Base-by-base conservation (phyloP, 305 asterid species). In the Solanum aculeatissimum region DNA sequence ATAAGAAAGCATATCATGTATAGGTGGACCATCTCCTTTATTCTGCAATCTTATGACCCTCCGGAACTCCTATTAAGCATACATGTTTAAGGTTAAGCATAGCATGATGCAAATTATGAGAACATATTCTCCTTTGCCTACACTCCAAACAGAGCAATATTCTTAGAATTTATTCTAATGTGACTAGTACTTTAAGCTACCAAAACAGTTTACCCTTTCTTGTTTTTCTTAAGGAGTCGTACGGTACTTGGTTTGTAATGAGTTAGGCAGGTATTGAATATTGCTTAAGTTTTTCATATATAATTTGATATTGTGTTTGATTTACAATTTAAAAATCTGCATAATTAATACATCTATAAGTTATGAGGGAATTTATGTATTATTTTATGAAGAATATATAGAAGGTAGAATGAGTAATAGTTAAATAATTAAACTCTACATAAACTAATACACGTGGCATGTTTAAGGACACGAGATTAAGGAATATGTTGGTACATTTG, bases 11-110 rank as follows among this genome's bases (percentile, higher is more conserved):
- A n/a, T n/a, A n/a, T n/a, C 74, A 19, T 40, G 53, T 40, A 40
- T 62, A 68, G 85, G 92, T 84, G 85, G 92, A 89, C 85, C 84
- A 84, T 58, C 81, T 83, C 54, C 43, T 86, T 84, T 86, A 87
- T 89, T 80, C 80, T 87, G 86, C 55, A 85, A 85, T 87, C 91
- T 87, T 84, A 32, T 85, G 90, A 89, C 92, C 71, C 84, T 62
- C 74, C 81, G 55, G 84, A 86, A 84, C 89, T 88, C 77, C 29
- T 86, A 82, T 82, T 78, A 85, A 72, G 43, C 84, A 83, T 88
- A 85, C 60, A 84, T 38, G 13, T 27, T 40, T 47, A 38, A 53
- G 25, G 40, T 29, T 6, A 55, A 19, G 35, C 40, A 19, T 32
- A 68, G 1, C 49, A 35, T 35, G 49, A 35, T 68, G 25, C 25